phyloP scores from a whole-genome alignment of 2,329 filamentous ascomycete genomes.

The Clonostachys rosea region DNA sequence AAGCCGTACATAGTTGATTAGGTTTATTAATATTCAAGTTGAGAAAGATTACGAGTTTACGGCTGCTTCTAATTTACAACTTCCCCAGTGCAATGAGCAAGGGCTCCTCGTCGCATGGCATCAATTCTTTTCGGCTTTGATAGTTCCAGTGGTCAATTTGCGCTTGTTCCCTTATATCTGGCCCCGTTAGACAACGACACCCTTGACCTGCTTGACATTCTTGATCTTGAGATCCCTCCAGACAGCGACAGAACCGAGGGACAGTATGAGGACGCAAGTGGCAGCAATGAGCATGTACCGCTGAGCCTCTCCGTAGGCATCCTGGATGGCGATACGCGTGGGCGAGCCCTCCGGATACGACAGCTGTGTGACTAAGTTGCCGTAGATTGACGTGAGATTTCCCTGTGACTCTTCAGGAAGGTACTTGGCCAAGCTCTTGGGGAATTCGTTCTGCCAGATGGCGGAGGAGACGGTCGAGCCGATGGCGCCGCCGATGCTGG shows the following conservation, averaged over 20 bases:
- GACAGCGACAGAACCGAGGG: conserved; percentile 21
- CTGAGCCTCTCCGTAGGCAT: conserved; percentile 53
- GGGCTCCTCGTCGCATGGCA: too few species aligned
- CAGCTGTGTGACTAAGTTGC: conserved; percentile 46
- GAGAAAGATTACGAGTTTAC: too few species aligned
- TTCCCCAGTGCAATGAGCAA: too few species aligned
- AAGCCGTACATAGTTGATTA: too few species aligned
- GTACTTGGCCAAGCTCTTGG: conserved; percentile 40
- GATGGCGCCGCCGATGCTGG: conserved; percentile 55
- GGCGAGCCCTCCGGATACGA: conserved; percentile 43
- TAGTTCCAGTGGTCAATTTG: too few species aligned
- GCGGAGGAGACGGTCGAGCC: conserved; percentile 57
- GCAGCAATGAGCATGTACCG: conserved; percentile 46
- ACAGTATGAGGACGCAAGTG: conserved; percentile 32
- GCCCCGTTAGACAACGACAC: conserved; percentile 23
- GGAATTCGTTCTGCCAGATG: conserved; percentile 60
- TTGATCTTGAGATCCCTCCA: conserved; percentile 50
- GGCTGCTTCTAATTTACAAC: too few species aligned
- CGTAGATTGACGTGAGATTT: conserved; percentile 42
- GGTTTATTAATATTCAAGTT: too few species aligned
- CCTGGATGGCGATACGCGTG: conserved; percentile 49
- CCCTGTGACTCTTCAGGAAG: conserved; percentile 34
- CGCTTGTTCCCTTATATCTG: too few species aligned
- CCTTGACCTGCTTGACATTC: conserved; percentile 30
- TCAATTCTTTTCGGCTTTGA: too few species aligned